Conservation (phyloP, 2,329 filamentous ascomycete species). For the Penicillium sp. region DNA sequence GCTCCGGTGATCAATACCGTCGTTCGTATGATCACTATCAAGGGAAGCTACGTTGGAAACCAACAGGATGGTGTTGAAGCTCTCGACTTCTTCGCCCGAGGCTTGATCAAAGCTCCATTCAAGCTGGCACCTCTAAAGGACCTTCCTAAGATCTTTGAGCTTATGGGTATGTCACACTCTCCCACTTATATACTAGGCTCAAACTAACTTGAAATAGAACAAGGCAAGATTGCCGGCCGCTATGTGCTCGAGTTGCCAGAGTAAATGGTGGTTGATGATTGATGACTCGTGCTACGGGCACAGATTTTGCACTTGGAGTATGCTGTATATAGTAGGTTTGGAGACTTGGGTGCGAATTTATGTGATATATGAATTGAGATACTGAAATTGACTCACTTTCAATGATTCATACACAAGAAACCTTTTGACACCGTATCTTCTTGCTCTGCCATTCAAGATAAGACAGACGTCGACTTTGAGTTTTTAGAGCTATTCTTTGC, state of each 20-base stretch:
- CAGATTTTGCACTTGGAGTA: background rate
- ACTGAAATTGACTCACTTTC: background rate
- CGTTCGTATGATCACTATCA: slow-evolving; percentile 82
- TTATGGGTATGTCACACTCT: slow-evolving; percentile 52
- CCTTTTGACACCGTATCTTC: background rate
- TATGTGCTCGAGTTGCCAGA: slow-evolving; percentile 19
- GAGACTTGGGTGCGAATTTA: background rate
- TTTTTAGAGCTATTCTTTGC: background rate
- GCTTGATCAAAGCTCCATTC: slow-evolving; percentile 78
- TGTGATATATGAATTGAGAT: slow-evolving; percentile 1
- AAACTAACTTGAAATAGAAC: slow-evolving; percentile 9
- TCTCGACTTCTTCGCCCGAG: slow-evolving; percentile 78
- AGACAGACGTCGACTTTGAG: background rate
- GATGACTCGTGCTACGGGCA: background rate
- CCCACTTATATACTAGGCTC: background rate
- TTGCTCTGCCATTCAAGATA: background rate
- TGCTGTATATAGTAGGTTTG: background rate
- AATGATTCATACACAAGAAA: background rate
- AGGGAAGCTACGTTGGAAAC: slow-evolving; percentile 89
- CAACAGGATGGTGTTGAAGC: slow-evolving; percentile 81
- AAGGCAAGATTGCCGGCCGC: slow-evolving; percentile 20
- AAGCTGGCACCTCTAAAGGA: slow-evolving; percentile 78
- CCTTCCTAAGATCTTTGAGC: slow-evolving; percentile 71
- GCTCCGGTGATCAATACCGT: slow-evolving; percentile 86
- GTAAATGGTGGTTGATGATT: background rate